Conservation (phyloP, 2,329 filamentous ascomycete genomes). For the Aschersonia sp. region DNA sequence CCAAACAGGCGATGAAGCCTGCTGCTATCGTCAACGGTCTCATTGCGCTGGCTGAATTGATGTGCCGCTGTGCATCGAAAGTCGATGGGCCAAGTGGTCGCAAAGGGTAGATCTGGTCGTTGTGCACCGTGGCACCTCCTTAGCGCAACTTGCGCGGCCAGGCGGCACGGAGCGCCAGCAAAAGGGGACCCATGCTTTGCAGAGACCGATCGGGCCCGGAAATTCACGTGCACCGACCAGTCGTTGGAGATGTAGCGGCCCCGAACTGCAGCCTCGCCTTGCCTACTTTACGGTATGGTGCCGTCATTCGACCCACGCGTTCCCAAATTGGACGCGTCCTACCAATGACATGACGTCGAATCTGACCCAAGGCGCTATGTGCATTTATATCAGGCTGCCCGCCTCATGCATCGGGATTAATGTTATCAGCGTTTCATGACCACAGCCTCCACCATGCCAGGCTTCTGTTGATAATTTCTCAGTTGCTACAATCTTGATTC, state of each 20-base stretch:
- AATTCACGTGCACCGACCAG: conserved; percentile 6
- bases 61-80: conserved; percentile 13
- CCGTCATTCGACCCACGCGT: neutral
- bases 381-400: no score
- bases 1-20: conserved; percentile 56
- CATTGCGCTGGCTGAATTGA: conserved; percentile 34
- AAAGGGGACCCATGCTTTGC: conserved; percentile 6
- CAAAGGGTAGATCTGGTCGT: neutral
- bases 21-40: conserved; percentile 45
- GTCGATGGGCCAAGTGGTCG: conserved; percentile 3
- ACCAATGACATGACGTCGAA: conserved; percentile 3
- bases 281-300: neutral
- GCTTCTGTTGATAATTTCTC: neutral
- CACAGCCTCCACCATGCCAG: neutral
- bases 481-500: no score
- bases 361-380: no score
- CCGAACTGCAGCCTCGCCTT: neutral
- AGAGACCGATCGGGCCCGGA: conserved; percentile 7
- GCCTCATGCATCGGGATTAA: no score
- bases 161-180: conserved; percentile 1
- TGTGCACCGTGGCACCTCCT: conserved; percentile 3
- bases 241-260: neutral
- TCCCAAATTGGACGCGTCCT: neutral
- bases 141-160: neutral
- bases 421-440: neutral